Percentiles rank a stretch among this genome's conserved stretches.
Conservation (phyloP, 768 basidiomycete species). For the Tylopilus rubrobrunneus region DNA sequence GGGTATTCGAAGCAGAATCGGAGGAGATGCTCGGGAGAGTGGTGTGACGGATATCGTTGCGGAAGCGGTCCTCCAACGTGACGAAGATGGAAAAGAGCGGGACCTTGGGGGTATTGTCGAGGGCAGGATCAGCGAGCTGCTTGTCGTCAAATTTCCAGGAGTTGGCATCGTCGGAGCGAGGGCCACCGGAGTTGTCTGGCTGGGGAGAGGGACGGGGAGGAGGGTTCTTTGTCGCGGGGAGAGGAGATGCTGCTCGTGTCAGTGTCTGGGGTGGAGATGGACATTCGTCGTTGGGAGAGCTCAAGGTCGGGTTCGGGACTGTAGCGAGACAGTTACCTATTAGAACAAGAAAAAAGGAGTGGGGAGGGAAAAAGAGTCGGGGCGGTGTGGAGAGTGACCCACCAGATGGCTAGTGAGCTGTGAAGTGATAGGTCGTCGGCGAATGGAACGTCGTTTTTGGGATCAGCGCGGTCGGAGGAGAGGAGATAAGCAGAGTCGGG, state of each 20-base stretch:
- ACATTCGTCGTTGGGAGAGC: constrained; percentile 66
- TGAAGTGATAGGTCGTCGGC: constrained; percentile 45
- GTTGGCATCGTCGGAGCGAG: constrained; percentile 31
- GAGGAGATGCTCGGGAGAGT: constrained; percentile 61
- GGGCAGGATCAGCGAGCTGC: constrained; percentile 35
- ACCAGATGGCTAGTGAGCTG: constrained; percentile 46
- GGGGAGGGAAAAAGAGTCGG: constrained; percentile 14
- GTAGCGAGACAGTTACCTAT: constrained; percentile 14
- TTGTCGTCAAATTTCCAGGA: constrained; percentile 36
- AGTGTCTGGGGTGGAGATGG: constrained; percentile 64
- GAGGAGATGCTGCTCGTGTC: constrained; percentile 56
- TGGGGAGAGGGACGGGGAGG: constrained; percentile 47
- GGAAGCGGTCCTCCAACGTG: constrained; percentile 57
- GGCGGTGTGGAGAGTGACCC: constrained; percentile 23
- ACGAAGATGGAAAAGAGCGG: constrained; percentile 74
- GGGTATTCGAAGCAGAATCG: constrained; percentile 38
- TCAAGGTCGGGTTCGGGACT: constrained; percentile 49
- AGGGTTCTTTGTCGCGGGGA: constrained; percentile 55
- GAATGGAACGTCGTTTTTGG: constrained; percentile 40
- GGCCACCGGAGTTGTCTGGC: constrained; percentile 39
- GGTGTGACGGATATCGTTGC: constrained; percentile 54
- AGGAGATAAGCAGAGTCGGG: constrained; percentile 11
- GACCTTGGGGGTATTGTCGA: constrained; percentile 48
- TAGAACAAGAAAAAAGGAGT: constrained; percentile 7
- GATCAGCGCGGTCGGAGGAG: constrained; percentile 31